A percentile compares a stretch with the other conserved stretches of the same genome.
Conservation (phyloP, 345 rosid species). For the Dovyalis caffra region DNA sequence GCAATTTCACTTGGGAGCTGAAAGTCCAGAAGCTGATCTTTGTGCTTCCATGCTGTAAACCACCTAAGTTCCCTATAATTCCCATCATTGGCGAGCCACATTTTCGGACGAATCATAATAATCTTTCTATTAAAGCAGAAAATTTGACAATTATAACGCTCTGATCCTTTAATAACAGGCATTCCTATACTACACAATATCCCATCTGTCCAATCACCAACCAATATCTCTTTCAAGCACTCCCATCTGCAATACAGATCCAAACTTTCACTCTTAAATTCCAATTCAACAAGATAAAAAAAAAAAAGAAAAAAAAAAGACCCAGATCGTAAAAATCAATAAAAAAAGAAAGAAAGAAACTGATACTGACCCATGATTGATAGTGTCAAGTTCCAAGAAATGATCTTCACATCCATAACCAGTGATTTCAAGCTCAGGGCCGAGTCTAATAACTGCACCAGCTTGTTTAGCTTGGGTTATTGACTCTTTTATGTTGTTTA, state of each 20-base stretch:
- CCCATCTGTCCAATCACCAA: conserved; percentile 81
- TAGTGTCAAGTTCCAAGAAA: conserved; percentile 87
- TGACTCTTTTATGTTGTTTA: conserved; percentile 76
- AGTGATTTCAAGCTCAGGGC: conserved; percentile 94
- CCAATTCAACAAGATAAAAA: not conserved
- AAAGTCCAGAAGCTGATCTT: conserved; percentile 66
- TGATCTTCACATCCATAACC: conserved; percentile 99
- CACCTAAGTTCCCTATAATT: conserved; percentile 85
- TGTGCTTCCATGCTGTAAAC: conserved; percentile 89
- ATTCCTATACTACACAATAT: conserved; percentile 92
- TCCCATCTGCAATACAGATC: conserved; percentile 67
- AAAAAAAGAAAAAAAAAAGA: not conserved
- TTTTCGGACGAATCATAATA: conserved; percentile 84
- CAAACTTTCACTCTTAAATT: not conserved
- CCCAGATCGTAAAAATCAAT: not conserved
- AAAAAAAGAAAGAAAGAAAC: not conserved
- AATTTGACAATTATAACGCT: conserved; percentile 92
- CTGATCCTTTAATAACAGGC: conserved; percentile 87
- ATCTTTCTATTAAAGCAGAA: conserved; percentile 76
- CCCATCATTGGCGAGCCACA: conserved; percentile 95
- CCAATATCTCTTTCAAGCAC: conserved; percentile 77
- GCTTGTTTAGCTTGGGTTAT: conserved; percentile 60
- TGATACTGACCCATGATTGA: conserved; percentile 65
- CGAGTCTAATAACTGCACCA: conserved; percentile 84
- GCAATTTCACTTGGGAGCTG: conserved; percentile 70